phyloP scores from a whole-genome alignment of 2,329 filamentous ascomycete genomes.

The Phaeophleospora eucalypticola region DNA sequence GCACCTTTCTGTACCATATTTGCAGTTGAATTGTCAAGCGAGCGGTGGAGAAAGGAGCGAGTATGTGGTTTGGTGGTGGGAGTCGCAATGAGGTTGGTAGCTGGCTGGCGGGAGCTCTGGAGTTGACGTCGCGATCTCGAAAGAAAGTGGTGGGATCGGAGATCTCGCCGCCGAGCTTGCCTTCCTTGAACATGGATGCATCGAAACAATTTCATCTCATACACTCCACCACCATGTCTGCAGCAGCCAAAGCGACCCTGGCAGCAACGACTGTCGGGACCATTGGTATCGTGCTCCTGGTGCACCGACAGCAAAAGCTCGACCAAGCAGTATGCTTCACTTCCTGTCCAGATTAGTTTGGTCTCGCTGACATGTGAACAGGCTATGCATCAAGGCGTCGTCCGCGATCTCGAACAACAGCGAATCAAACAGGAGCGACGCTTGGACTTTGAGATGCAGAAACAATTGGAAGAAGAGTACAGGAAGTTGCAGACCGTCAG shows the following conservation, averaged over 20 bases:
- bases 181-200: constrained; percentile 4
- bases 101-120: constrained; percentile 2
- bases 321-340: constrained; percentile 68
- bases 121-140: constrained; percentile 8
- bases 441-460: constrained; percentile 91
- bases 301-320: constrained; percentile 81
- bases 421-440: constrained; percentile 84
- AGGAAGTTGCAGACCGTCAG: constrained; percentile 79
- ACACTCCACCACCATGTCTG: constrained; percentile 63
- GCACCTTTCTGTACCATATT: constrained; percentile 21
- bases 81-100: neutral
- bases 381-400: constrained; percentile 94
- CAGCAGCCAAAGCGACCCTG: constrained; percentile 81
- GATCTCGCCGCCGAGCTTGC: neutral
- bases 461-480: constrained; percentile 80
- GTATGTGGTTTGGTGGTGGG: neutral
- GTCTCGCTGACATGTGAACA: constrained; percentile 34
- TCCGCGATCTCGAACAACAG: constrained; percentile 93
- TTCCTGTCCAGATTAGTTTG: neutral
- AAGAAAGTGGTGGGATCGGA: constrained; percentile 4
- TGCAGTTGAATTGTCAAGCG: neutral
- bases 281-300: constrained; percentile 71
- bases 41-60: neutral
- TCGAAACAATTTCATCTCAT: constrained; percentile 1
- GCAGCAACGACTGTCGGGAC: constrained; percentile 72